phyloP scores from a whole-genome alignment of 2,329 filamentous ascomycete species.

The Ophiocordyceps camponoti-floridani region DNA sequence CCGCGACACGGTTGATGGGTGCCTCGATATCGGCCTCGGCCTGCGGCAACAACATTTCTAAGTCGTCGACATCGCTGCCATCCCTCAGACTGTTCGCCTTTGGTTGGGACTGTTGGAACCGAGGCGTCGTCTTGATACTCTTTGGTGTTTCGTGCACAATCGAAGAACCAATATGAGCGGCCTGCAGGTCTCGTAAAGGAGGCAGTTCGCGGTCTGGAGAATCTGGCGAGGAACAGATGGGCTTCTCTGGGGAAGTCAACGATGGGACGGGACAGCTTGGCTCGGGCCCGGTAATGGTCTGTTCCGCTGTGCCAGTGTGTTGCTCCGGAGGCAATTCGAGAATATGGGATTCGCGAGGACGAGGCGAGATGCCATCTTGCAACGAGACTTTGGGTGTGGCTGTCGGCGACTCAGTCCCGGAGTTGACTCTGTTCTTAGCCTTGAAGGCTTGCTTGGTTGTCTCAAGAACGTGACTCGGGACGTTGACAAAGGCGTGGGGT shows the following conservation, averaged over 20 bases:
- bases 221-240: neutral
- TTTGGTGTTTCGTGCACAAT: slow-evolving; percentile 10
- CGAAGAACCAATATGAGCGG: slow-evolving; percentile 5
- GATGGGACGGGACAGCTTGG: neutral
- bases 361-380: neutral
- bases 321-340: neutral
- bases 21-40: slow-evolving; percentile 6
- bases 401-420: neutral
- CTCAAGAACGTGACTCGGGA: slow-evolving; percentile 18
- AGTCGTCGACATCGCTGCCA: slow-evolving; percentile 13
- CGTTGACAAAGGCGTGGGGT: slow-evolving; percentile 10
- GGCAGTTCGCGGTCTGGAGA: neutral
- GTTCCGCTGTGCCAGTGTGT: neutral
- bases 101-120: neutral
- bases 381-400: too few relatives aligned
- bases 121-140: slow-evolving; percentile 3
- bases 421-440: neutral
- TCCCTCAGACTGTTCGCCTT: slow-evolving; percentile 1
- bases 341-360: neutral
- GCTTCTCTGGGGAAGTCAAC: neutral
- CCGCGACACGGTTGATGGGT: slow-evolving; percentile 10
- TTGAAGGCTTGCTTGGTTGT: slow-evolving; percentile 9
- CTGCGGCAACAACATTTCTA: slow-evolving; percentile 17
- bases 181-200: too few relatives aligned
- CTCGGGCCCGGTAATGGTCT: neutral